Evolutionary conservation across 345 rosid species (phyloP).

Genomic region (Kernera saxatilis): DNA sequence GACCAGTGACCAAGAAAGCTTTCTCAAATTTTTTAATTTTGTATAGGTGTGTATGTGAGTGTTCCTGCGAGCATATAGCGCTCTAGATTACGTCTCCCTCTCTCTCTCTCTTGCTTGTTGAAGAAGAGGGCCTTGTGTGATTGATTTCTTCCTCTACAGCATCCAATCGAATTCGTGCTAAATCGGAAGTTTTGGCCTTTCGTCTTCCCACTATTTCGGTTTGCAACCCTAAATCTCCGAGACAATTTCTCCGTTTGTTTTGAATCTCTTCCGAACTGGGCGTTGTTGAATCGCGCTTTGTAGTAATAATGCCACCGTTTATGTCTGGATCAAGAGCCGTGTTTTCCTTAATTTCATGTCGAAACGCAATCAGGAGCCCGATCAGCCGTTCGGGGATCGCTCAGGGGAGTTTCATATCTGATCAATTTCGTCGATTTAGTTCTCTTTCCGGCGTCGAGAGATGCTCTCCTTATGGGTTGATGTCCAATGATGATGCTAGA

Average conservation of each 20-base stretch:
- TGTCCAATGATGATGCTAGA: conserved; percentile 17
- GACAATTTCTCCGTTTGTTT: neutral
- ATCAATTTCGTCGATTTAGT: conserved; percentile 40
- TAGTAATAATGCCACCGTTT: conserved; percentile 57
- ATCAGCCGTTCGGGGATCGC: conserved; percentile 22
- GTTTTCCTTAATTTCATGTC: conserved; percentile 35
- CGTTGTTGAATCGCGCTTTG: neutral
- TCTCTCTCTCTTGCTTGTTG: conserved; percentile 11
- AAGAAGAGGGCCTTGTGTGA: conserved; percentile 7
- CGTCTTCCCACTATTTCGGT: neutral
- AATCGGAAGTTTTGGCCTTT: neutral
- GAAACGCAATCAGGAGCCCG: conserved; percentile 29
- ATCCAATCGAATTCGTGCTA: neutral
- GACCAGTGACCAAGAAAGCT: conserved; percentile 5
- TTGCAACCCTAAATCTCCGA: conserved; percentile 4
- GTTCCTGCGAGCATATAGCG: conserved; percentile 9
- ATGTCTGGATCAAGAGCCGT: conserved; percentile 43
- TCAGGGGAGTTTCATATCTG: conserved; percentile 5
- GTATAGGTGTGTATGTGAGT: conserved; percentile 2
- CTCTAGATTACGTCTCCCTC: conserved; percentile 16
- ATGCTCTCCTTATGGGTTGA: conserved; percentile 13
- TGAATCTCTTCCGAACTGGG: neutral
- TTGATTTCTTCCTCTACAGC: neutral
- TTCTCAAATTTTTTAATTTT: neutral
- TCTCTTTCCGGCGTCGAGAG: conserved; percentile 36